Base-by-base conservation (phyloP, 495 filamentous ascomycete genomes). In the Usnea hakonensis region DNA sequence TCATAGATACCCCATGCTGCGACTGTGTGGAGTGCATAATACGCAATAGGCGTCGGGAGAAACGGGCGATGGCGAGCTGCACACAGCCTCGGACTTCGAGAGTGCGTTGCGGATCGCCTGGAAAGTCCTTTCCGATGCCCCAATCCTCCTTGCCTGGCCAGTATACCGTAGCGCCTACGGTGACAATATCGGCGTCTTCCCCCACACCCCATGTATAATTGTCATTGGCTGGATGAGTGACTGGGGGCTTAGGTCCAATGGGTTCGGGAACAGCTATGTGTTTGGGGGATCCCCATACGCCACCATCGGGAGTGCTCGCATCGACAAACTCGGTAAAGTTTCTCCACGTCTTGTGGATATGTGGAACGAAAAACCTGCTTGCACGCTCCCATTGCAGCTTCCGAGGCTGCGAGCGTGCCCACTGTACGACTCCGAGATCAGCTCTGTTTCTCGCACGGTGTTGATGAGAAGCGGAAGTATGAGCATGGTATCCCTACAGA, bases 291-390 rank as follows among this genome's bases (percentile, higher is more conserved):
- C 58, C 58, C 58, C 58, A 61, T 11, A 61, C 46, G 11, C 58
- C 58, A n/a, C 58, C 44, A 28, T 54, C 17, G 28, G 28, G 43
- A 19, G 23, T 61, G 16, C 11, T 16, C 0, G 30, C 38, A n/a
- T 43, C 9, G 23, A 61, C 19, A 35, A 61, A 26, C 30, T 50
- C 41, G 44, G 17, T 53, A 64, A 85, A 86, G 16, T 78, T 74
- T 57, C 79, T 71, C 65, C 80, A 87, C 46, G 72, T 70, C 23
- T 86, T 85, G 65, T 91, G 84, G 33, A 79, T 66, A 2, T 75
- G 76, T 0, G 85, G 21, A 19, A 43, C 40, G 40, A 43, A 43
- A 7, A 43, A 43, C 40, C 40, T 43, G 40, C 40, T 43, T 43
- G 40, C 40, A 19, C 40, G 40, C 40, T 43, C 40, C 40, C 40